Base-by-base conservation (phyloP, 345 rosid species). In the Sisymbrium irio region DNA sequence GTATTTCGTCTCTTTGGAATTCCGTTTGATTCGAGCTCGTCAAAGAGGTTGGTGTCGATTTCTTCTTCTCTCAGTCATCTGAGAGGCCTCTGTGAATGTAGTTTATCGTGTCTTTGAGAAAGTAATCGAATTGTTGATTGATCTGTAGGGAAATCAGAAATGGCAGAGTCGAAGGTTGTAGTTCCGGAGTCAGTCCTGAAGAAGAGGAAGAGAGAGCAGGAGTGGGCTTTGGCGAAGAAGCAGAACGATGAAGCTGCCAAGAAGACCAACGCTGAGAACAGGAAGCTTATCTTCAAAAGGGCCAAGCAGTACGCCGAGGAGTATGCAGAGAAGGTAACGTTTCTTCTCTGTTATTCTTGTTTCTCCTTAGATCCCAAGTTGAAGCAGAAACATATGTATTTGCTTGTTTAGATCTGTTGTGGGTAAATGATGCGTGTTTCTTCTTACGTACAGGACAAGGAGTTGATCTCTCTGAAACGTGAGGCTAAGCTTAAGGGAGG, bases 401-500 rank as follows among this genome's bases (percentile, higher is more conserved):
- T 19, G 8, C 14, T 49, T 49, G 55, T 49, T 47, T 18, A 44
- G 20, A 6, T 14, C 28, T 27, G 3, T 27, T 27, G 28, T 1
- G 27, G 27, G 27, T 27, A 17, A 63, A 45, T 0, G 44, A 45
- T n/a, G n/a, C n/a, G 10, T 49, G 32, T 30, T 46, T 17, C 5
- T 3, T 39, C 2, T 0, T 22, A 0, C n/a, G 0, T 6, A 9
- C 60, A 87, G 93, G 93, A 91, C 60, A 85, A 71, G 67, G 89
- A 91, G 71, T 65, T 89, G 67, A 86, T 91, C 56, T 28, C 14
- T 3, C 70, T 91, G 88, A 93, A 91, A 80, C 84, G 97, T 0
- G 94, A 89, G 79, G 98, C 98, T 0, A 91, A 87, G 75, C 73
- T 91, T 64, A 89, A 91, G 58, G 97, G 98, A 5, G 95, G 93